Evolutionary conservation across 805 yeast species (phyloP), one percentile per base, ranked within the genome.

Genomic region (Candida taoyuanica): DNA sequence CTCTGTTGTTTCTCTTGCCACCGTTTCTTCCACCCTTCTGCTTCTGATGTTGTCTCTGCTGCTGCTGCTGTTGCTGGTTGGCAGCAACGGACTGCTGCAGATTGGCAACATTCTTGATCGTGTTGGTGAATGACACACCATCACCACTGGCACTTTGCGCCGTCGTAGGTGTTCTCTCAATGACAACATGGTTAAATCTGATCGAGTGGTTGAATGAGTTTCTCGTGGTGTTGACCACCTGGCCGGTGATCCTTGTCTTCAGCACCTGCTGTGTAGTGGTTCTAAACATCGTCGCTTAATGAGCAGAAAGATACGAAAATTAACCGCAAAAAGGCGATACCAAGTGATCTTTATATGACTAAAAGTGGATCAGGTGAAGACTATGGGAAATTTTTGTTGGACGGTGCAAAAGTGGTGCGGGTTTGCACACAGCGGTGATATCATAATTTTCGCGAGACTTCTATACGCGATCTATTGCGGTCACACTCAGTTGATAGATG

Each of bases 201-300:
- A 63, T 56, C 12, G 67, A 57, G 39, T 62, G 62, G 47, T 64
- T 64, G 28, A 64, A 48, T 3, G 66, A 60, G 47, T 60, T 61
- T 49, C 65, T 60, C 7, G 65, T 60, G 4, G 64, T 58, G 27
- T 60, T 53, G 24, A 64, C 67, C 31, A 65, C 61, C 43, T 65
- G 69, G 42, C 62, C 62, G 17, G 70, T 58, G 29, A 65, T 48
- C 39, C 68, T 64, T 36, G 67, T 63, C 46, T 52, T 52, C 25
- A 52, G 44, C 16, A 52, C 55, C 39, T 50, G 50, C 21, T 51
- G 49, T 20, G 42, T 46, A 23, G 49, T 43, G 39, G 44, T 31
- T 44, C 57, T 50, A 37, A 52, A 52, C 57, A 52, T 52, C 29
- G 13, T 30, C 21, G 18, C 18, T 6, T n/a, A n/a, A n/a, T n/a